Evolutionary conservation across 2,329 filamentous ascomycete species (phyloP).

Genomic region (Alternaria consortialis): DNA sequence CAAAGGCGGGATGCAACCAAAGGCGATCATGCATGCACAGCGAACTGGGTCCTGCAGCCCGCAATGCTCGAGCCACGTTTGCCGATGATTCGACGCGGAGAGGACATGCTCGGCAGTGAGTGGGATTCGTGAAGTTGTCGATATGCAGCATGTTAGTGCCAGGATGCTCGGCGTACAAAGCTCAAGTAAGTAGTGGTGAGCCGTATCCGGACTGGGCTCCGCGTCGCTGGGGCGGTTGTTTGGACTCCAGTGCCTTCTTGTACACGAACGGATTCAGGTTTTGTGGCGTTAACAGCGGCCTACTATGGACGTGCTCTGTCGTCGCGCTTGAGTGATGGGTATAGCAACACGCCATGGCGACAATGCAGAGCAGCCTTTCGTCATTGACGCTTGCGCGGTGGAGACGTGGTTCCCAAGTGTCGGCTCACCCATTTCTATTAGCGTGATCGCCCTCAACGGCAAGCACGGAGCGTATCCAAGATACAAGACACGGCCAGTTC

Average conservation of each 20-base stretch:
- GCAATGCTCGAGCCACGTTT: conserved; percentile 24
- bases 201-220: conserved; percentile 26
- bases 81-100: conserved; percentile 30
- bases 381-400: conserved; percentile 31
- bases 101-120: conserved; percentile 5
- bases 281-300: conserved; percentile 28
- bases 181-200: conserved; percentile 12
- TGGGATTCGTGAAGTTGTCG: conserved; percentile 23
- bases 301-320: conserved; percentile 26
- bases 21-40: conserved; percentile 25
- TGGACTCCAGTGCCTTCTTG: conserved; percentile 17
- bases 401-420: conserved; percentile 25
- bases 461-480: conserved; percentile 27
- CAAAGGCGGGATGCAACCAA: conserved; percentile 5
- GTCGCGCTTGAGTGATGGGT: conserved; percentile 5
- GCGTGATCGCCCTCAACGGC: conserved; percentile 32
- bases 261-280: conserved; percentile 26
- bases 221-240: conserved; percentile 25
- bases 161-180: conserved; percentile 18
- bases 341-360: conserved; percentile 6
- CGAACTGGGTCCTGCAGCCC: conserved; percentile 3
- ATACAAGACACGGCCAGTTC: conserved; percentile 19
- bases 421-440: conserved; percentile 29
- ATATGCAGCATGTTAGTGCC: conserved; percentile 9
- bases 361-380: conserved; percentile 24